These are phyloP conservation scores for Dorcoceras hygrometricum DNA, from an alignment of 257 asterid species.

Conservation along the genomic window DNA sequence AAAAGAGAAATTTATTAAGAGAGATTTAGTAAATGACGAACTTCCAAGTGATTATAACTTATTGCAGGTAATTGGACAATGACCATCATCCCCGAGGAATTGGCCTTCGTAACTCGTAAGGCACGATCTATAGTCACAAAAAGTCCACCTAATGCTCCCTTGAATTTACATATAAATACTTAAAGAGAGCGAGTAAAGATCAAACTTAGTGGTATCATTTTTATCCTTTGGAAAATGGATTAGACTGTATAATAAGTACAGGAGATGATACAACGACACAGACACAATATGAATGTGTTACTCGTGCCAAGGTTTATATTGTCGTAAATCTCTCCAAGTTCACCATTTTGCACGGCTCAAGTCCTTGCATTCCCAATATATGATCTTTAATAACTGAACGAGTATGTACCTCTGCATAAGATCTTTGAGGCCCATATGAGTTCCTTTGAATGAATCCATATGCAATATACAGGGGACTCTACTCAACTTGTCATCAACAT, in stretches of 20 bases:
- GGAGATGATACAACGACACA: neutral
- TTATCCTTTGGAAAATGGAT: neutral
- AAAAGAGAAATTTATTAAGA: neutral
- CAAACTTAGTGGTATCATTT: neutral
- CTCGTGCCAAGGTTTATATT: neutral
- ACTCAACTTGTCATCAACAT: constrained; percentile 32
- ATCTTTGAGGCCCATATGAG: constrained; percentile 50
- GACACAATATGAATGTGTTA: too few relatives aligned
- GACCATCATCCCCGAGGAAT: neutral
- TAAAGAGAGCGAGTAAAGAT: constrained; percentile 6
- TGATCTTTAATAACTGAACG: neutral
- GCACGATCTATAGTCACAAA: constrained; percentile 7
- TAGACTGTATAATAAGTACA: constrained; percentile 1
- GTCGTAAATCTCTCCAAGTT: neutral
- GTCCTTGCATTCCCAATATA: neutral
- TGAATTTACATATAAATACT: neutral
- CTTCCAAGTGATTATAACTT: constrained; percentile 17
- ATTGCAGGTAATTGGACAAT: constrained; percentile 7
- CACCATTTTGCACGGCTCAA: constrained; percentile 11
- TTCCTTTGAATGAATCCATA: constrained; percentile 60
- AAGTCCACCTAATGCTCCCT: constrained; percentile 18
- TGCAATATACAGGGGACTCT: constrained; percentile 65
- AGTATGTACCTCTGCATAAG: constrained; percentile 48
- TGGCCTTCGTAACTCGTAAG: constrained; percentile 21
- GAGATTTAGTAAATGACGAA: neutral